Evolutionary conservation across 257 asterid genomes (phyloP).

Genomic region (Solanum rostratum): DNA sequence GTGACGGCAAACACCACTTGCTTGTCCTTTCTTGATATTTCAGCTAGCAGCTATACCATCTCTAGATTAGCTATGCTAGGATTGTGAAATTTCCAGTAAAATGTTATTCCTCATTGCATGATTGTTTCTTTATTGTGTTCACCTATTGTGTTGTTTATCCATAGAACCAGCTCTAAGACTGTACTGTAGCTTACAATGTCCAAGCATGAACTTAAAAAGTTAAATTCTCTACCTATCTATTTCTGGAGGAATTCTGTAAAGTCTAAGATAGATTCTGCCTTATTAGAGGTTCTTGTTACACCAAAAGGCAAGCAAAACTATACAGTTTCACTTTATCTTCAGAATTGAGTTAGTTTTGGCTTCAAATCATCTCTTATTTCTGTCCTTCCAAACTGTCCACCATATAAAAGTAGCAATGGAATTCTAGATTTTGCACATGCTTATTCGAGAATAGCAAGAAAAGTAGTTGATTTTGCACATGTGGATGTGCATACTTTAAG

Average conservation of each 20-base stretch:
- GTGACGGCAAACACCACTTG: background rate
- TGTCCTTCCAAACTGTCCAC: background rate
- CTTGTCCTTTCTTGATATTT: background rate
- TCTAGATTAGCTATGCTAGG: background rate
- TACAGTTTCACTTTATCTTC: background rate
- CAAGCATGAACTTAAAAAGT: background rate
- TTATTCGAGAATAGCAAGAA: background rate
- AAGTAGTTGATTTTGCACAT: background rate
- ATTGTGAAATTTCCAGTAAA: background rate
- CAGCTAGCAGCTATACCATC: background rate
- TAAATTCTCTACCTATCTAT: background rate
- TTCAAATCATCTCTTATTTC: background rate
- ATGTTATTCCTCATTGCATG: background rate
- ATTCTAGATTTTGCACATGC: background rate
- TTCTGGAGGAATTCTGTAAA: background rate
- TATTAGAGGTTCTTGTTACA: background rate
- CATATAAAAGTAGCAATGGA: background rate
- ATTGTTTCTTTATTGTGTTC: background rate
- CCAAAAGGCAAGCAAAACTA: background rate
- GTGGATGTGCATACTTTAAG: background rate
- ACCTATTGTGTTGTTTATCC: background rate
- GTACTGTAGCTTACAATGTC: background rate
- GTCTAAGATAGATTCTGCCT: background rate
- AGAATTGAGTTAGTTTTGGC: background rate
- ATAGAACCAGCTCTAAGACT: background rate